Base-by-base conservation (phyloP, 108 stramenopile genomes). In the Cyclostephanos tholiformis region DNA sequence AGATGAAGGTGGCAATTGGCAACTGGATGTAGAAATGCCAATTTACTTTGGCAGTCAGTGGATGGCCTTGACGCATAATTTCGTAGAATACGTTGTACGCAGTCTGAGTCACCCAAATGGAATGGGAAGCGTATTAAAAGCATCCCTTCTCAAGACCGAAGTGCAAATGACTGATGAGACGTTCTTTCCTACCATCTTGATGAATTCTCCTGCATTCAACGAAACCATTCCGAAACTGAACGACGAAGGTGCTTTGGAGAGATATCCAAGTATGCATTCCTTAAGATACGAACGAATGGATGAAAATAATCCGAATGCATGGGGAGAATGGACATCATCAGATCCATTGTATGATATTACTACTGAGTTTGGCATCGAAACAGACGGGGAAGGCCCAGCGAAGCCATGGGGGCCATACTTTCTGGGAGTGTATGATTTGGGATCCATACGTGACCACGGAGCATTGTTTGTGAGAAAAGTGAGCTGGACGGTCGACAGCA, bases 231-330 rank as follows among this genome's bases (percentile, higher is more conserved):
- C 95, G 0, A 43, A 69, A 71, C 22, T 88, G 25, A 62, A 73
- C 25, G 61, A 66, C 4, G 63, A 85, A 1, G 85, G 84, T 22
- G 62, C 81, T 20, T 56, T 84, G 39, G 38, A 59, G n/a, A 62
- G 43, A 17, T 72, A 49, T 50, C 81, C 84, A 41, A 51, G 65
- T 14, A 84, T 92, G 80, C 57, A 71, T 25, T 74, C 84, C 39
- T 68, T 91, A 38, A 84, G 95, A 29, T 96, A 92, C 76, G 95
- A 95, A 77, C 89, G 95, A 16, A 95, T 95, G 95, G 95, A 95
- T 72, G 92, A 96, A 56, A 90, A 94, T 69, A 63, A 69, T 27
- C 92, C 91, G 14, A 82, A 82, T 49, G 84, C 92, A n/a, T 83
- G 90, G 89, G 50, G 64, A 23, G 38, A 85, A 70, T 79, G 71